Evolutionary conservation across 2,329 filamentous ascomycete species (phyloP).

Genomic region (Cercospora zeina): DNA sequence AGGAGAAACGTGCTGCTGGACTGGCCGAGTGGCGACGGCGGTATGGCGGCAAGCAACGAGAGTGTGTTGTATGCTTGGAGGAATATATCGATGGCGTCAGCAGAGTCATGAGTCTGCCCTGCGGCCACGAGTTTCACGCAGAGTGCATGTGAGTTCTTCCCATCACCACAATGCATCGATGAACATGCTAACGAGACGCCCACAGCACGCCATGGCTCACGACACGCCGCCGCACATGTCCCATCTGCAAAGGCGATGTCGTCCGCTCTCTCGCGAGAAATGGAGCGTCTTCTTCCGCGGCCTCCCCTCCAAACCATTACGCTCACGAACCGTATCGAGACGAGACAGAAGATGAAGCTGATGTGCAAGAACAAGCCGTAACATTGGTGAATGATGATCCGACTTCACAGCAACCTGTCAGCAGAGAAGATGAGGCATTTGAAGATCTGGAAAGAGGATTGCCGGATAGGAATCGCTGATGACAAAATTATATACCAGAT

Average conservation of each 20-base stretch:
- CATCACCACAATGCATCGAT: background rate
- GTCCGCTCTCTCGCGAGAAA: constrained; percentile 56
- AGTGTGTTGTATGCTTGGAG: constrained; percentile 95
- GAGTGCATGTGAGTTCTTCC: constrained; percentile 86
- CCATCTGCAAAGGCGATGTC: constrained; percentile 97
- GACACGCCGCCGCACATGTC: constrained; percentile 91
- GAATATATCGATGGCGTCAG: constrained; percentile 95
- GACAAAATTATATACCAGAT: background rate
- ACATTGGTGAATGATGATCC: constrained; percentile 39
- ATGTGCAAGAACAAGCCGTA: constrained; percentile 40
- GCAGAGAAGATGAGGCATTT: constrained; percentile 39
- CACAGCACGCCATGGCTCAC: constrained; percentile 91
- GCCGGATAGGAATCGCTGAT: constrained; percentile 28
- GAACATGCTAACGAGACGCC: constrained; percentile 3
- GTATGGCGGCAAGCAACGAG: constrained; percentile 68
- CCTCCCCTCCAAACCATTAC: constrained; percentile 18
- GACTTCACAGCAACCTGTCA: constrained; percentile 36
- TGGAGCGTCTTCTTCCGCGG: constrained; percentile 24
- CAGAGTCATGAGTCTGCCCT: constrained; percentile 93
- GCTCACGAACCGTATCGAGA: constrained; percentile 22
- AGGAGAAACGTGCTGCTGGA: constrained; percentile 56
- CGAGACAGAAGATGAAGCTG: constrained; percentile 34
- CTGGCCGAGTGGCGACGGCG: constrained; percentile 57
- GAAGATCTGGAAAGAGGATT: constrained; percentile 42
- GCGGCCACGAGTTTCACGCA: constrained; percentile 95